Evolutionary conservation across 768 basidiomycete species (phyloP).

Genomic region (Boletus subcaerulescens): DNA sequence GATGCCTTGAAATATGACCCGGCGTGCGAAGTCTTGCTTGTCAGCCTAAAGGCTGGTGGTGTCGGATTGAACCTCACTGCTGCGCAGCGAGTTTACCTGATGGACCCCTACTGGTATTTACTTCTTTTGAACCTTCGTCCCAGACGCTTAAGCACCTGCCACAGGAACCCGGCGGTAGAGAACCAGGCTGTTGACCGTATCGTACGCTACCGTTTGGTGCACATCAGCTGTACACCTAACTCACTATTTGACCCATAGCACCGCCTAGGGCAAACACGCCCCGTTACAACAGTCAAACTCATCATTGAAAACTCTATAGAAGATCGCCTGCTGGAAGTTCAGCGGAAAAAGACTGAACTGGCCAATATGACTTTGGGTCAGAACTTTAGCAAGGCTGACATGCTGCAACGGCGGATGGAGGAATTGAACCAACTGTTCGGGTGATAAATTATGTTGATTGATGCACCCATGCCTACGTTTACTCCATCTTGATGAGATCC

Average conservation of each 20-base stretch:
- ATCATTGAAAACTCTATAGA: slow-evolving; percentile 96
- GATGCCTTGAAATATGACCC: slow-evolving; percentile 90
- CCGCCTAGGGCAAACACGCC: slow-evolving; percentile 90
- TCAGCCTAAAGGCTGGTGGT: slow-evolving; percentile 95
- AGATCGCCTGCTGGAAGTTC: slow-evolving; percentile 86
- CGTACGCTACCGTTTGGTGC: slow-evolving; percentile 45
- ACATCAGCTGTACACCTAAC: neutral
- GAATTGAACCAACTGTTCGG: slow-evolving; percentile 79
- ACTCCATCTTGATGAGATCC: slow-evolving; percentile 16
- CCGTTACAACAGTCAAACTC: slow-evolving; percentile 88
- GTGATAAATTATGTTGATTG: slow-evolving; percentile 31
- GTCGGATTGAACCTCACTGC: slow-evolving; percentile 96
- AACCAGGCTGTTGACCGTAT: slow-evolving; percentile 98
- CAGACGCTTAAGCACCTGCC: neutral
- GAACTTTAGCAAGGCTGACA: slow-evolving; percentile 82
- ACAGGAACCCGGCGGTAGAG: slow-evolving; percentile 94
- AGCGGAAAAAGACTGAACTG: slow-evolving; percentile 90
- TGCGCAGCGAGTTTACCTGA: slow-evolving; percentile 89
- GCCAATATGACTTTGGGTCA: slow-evolving; percentile 93
- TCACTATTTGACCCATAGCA: slow-evolving; percentile 50
- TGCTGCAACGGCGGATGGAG: slow-evolving; percentile 83
- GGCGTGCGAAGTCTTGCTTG: slow-evolving; percentile 87
- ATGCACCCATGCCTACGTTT: slow-evolving; percentile 1
- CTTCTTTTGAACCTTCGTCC: neutral
- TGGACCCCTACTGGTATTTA: slow-evolving; percentile 91